These are phyloP conservation scores for Candida mattraensis DNA, from an alignment of 805 yeast genomes.

Conservation along the genomic window DNA sequence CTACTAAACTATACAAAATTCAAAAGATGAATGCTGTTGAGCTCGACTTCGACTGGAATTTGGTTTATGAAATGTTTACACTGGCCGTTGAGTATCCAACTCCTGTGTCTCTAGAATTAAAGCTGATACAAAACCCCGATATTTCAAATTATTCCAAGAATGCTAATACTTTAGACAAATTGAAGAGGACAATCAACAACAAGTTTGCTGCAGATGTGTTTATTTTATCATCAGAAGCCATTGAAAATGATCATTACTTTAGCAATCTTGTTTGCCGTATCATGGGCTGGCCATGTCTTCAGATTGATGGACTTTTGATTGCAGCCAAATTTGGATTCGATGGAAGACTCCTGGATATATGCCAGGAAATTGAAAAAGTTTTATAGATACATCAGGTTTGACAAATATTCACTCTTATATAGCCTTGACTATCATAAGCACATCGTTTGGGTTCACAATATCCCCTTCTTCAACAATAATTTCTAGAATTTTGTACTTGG, in stretches of 20 bases:
- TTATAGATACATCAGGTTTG: constrained; percentile 34
- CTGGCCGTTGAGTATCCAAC: not conserved
- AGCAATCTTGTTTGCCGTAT: constrained; percentile 8
- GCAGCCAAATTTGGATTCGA: constrained; percentile 12
- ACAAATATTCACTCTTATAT: constrained; percentile 30
- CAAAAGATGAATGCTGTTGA: not conserved
- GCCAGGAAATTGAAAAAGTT: constrained; percentile 1
- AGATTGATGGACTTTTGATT: not conserved
- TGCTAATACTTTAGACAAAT: not conserved
- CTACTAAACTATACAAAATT: no score
- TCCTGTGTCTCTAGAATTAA: not conserved
- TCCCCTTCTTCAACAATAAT: constrained; percentile 83
- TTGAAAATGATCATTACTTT: not conserved
- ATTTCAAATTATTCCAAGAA: not conserved
- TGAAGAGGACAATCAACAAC: constrained; percentile 6
- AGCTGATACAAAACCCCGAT: not conserved
- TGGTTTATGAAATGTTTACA: not conserved
- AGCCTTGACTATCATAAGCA: constrained; percentile 69
- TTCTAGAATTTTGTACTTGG: constrained; percentile 67
- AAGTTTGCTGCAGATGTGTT: constrained; percentile 5
- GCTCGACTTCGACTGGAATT: not conserved
- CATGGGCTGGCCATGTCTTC: constrained; percentile 12
- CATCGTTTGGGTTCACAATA: constrained; percentile 94
- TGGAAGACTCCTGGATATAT: constrained; percentile 15
- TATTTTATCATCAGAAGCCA: constrained; percentile 1